A percentile compares a stretch with the other conserved stretches of the same genome.
Evolutionary conservation across 2,329 filamentous ascomycete genomes (phyloP).

Genomic region (Fusarium fracticaudum): DNA sequence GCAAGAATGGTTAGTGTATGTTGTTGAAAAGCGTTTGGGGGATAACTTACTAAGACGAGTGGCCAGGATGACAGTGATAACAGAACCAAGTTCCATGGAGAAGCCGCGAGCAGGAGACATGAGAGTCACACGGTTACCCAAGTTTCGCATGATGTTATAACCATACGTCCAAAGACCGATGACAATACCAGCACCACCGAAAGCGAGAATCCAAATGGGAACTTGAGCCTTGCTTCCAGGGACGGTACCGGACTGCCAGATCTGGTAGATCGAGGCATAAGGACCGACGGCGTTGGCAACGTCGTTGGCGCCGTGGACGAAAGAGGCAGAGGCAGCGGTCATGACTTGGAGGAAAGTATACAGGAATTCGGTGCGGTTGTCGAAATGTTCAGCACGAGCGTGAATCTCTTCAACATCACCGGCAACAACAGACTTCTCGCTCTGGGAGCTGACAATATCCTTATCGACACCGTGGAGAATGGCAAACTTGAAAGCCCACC

Average conservation of each 20-base stretch:
- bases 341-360: conserved; percentile 69
- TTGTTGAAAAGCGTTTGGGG: not conserved
- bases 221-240: conserved; percentile 57
- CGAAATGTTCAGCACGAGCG: conserved; percentile 65
- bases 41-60: conserved; percentile 62
- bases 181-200: conserved; percentile 61
- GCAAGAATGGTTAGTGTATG: conserved; percentile 12
- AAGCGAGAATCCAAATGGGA: conserved; percentile 68
- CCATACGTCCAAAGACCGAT: conserved; percentile 69
- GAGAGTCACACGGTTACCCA: conserved; percentile 71
- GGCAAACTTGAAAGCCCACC: conserved; percentile 56
- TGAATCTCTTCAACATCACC: conserved; percentile 65
- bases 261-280: conserved; percentile 69
- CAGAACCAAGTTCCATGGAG: conserved; percentile 69
- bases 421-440: conserved; percentile 55
- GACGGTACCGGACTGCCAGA: conserved; percentile 63
- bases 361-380: conserved; percentile 70
- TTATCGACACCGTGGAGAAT: conserved; percentile 59
- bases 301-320: conserved; percentile 74
- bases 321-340: conserved; percentile 70
- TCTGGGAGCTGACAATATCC: conserved; percentile 52
- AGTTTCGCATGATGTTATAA: conserved; percentile 71
- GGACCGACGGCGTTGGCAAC: conserved; percentile 71
- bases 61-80: conserved; percentile 70
- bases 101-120: conserved; percentile 69